Percentiles rank a stretch among this genome's conserved stretches.
phyloP scores from a whole-genome alignment of 768 basidiomycete genomes.

The Amanita polypyramis region DNA sequence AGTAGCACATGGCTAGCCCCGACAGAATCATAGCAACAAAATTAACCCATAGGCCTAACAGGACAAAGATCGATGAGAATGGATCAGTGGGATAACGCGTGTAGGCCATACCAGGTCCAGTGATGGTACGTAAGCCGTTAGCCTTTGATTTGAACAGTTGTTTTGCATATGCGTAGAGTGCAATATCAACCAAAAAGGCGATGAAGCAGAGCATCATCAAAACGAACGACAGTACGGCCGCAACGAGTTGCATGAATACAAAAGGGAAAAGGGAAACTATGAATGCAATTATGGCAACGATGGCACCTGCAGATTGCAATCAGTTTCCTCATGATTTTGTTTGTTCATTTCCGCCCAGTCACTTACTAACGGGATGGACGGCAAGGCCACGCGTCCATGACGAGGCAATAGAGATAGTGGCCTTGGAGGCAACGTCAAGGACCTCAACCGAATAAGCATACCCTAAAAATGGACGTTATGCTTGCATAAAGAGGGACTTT shows the following conservation, averaged over 20 bases:
- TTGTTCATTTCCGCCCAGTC: not conserved
- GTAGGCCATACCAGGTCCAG: slow-evolving; percentile 47
- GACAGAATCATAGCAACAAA: slow-evolving; percentile 56
- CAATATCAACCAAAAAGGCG: slow-evolving; percentile 70
- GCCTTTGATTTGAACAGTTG: slow-evolving; percentile 44
- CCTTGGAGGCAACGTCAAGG: slow-evolving; percentile 20
- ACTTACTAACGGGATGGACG: slow-evolving; percentile 65
- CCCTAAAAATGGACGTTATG: slow-evolving; percentile 20
- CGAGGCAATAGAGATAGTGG: slow-evolving; percentile 32
- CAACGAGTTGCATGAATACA: slow-evolving; percentile 44
- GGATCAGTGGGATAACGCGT: not conserved
- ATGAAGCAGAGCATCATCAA: slow-evolving; percentile 60
- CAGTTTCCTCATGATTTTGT: not conserved
- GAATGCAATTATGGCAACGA: slow-evolving; percentile 54
- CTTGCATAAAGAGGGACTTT: not conserved
- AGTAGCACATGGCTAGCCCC: slow-evolving; percentile 53
- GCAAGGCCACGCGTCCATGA: slow-evolving; percentile 70
- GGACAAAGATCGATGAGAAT: not conserved
- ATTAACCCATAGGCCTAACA: slow-evolving; percentile 65
- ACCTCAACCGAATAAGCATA: slow-evolving; percentile 46
- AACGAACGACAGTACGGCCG: slow-evolving; percentile 59
- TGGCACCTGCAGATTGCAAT: slow-evolving; percentile 27
- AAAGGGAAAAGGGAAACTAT: slow-evolving; percentile 52
- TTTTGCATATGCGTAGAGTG: slow-evolving; percentile 53
- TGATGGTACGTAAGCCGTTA: slow-evolving; percentile 34